Evolutionary conservation across 1,284 basidiomycete genomes (phyloP).

Genomic region (Pulchroboletus neoregius): DNA sequence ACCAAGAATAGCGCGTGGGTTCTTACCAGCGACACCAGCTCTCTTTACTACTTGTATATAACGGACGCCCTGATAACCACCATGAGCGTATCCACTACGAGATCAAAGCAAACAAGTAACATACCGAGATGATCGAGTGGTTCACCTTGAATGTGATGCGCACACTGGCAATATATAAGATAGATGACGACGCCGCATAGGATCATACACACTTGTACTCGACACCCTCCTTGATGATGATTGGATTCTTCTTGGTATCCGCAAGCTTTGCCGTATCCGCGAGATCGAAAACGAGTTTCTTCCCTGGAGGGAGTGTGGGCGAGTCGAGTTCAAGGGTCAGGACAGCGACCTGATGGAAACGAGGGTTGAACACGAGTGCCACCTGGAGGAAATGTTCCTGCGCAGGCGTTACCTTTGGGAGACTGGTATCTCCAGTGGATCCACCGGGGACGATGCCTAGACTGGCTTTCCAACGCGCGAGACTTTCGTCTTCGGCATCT

Average conservation of each 20-base stretch:
- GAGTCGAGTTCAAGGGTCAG: slow-evolving; percentile 69
- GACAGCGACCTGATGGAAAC: slow-evolving; percentile 53
- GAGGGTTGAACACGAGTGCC: slow-evolving; percentile 10
- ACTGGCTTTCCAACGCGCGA: slow-evolving; percentile 87
- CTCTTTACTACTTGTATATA: slow-evolving; percentile 86
- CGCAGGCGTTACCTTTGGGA: slow-evolving; percentile 55
- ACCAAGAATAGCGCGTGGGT: neutral
- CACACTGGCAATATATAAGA: slow-evolving; percentile 46
- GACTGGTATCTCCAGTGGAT: slow-evolving; percentile 37
- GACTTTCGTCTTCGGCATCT: slow-evolving; percentile 82
- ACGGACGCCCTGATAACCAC: slow-evolving; percentile 58
- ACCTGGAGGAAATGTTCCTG: neutral
- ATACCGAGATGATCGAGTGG: slow-evolving; percentile 79
- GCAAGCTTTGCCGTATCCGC: slow-evolving; percentile 43
- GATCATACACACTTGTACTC: slow-evolving; percentile 62
- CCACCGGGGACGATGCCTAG: slow-evolving; percentile 72
- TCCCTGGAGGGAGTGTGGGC: slow-evolving; percentile 59
- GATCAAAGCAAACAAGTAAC: slow-evolving; percentile 18
- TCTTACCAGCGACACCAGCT: slow-evolving; percentile 60
- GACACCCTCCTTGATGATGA: slow-evolving; percentile 80
- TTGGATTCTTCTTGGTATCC: slow-evolving; percentile 63
- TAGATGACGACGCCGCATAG: neutral
- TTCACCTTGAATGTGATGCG: slow-evolving; percentile 79
- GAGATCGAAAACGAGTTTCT: slow-evolving; percentile 57
- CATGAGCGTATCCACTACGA: slow-evolving; percentile 10